Percentiles rank a stretch among this genome's conserved stretches.
Conservation (phyloP, 2,329 filamentous ascomycete genomes). For the Colletotrichum karsti region DNA sequence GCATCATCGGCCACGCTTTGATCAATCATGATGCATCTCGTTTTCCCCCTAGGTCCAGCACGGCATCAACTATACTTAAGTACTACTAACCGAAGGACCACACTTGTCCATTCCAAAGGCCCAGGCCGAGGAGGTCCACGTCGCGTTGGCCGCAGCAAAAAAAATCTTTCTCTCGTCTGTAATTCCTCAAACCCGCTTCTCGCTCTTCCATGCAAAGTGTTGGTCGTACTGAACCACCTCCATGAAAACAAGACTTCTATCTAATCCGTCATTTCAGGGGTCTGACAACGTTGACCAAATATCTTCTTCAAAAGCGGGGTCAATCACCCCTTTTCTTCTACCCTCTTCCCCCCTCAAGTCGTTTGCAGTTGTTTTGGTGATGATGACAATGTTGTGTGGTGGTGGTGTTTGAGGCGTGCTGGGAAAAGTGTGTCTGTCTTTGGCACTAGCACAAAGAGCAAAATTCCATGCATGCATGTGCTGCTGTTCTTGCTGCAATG, state of each 20-base stretch:
- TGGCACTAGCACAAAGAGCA: constrained; percentile 4
- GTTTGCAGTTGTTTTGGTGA: background rate
- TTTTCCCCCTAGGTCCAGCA: constrained; percentile 1
- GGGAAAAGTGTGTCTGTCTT: background rate
- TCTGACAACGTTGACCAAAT: background rate
- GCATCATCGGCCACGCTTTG: background rate
- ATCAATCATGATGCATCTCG: background rate
- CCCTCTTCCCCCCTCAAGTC: background rate
- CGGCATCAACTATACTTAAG: background rate
- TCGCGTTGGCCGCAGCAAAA: no score
- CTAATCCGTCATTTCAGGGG: background rate
- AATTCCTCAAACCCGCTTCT: background rate
- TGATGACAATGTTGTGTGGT: background rate
- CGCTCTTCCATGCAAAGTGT: background rate
- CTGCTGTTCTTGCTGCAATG: background rate
- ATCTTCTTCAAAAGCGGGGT: background rate
- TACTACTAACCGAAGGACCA: background rate
- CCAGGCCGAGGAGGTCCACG: no score
- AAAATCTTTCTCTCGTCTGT: background rate
- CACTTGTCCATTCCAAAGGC: no score
- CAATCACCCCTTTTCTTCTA: background rate
- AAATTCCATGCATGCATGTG: constrained; percentile 5
- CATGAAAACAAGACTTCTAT: background rate
- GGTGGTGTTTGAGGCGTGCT: background rate
- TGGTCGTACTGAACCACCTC: background rate